phyloP scores from a whole-genome alignment of 1,284 basidiomycete species.

The Ganoderma leucocontextum region DNA sequence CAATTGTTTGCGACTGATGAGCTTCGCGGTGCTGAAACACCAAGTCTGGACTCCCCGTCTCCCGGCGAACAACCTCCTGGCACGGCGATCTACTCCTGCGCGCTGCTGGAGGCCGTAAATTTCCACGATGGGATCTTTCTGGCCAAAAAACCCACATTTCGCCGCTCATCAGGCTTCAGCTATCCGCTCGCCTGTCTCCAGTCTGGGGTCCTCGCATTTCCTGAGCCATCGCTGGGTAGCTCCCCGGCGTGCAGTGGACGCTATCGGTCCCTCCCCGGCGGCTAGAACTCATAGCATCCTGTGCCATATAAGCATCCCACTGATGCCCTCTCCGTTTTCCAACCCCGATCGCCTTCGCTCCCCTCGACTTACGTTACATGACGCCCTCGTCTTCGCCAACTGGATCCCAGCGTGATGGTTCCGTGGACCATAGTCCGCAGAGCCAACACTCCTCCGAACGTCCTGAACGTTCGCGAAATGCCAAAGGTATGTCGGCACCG shows the following conservation, averaged over 20 bases:
- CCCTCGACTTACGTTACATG: constrained; percentile 45
- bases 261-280: constrained; percentile 27
- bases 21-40: constrained; percentile 33
- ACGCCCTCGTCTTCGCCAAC: constrained; percentile 42
- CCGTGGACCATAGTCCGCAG: constrained; percentile 30
- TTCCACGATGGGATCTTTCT: constrained; percentile 21
- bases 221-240: constrained; percentile 1
- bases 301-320: constrained; percentile 39
- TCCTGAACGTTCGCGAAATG: constrained; percentile 70
- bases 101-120: constrained; percentile 22
- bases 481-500: constrained; percentile 37
- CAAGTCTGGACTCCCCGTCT: constrained; percentile 8
- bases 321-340: constrained; percentile 39
- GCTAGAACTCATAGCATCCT: constrained; percentile 31
- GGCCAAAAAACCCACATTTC: constrained; percentile 14
- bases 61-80: constrained; percentile 26
- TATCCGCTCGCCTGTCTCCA: constrained; percentile 8
- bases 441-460: constrained; percentile 42
- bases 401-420: constrained; percentile 31
- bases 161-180: constrained; percentile 16
- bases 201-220: constrained; percentile 14
- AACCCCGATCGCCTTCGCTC: constrained; percentile 42
- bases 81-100: constrained; percentile 25
- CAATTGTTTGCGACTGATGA: constrained; percentile 30
- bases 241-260: constrained; percentile 12